phyloP scores from a whole-genome alignment of 495 filamentous ascomycete genomes.

The Penicillium soppii region DNA sequence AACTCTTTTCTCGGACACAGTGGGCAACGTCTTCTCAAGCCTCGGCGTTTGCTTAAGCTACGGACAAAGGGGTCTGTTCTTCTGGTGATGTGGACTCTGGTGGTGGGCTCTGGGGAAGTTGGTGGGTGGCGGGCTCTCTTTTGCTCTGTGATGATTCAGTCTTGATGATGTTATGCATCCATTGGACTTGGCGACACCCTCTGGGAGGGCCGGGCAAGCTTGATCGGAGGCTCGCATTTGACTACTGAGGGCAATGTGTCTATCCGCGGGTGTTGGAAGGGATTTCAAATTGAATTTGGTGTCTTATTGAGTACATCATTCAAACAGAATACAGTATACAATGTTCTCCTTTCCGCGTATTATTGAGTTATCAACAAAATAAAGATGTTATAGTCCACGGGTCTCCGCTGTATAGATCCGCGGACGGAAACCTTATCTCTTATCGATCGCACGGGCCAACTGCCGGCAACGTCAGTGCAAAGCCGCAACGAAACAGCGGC shows the following conservation, averaged over 20 bases:
- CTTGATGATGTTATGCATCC: slow-evolving; percentile 6
- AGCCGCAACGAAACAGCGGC: neutral
- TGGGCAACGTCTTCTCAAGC: slow-evolving; percentile 1
- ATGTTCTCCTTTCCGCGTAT: too few relatives aligned
- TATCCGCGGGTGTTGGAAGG: too few relatives aligned
- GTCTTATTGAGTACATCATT: too few relatives aligned
- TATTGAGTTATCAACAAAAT: neutral
- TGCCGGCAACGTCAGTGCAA: neutral
- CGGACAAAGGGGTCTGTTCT: neutral
- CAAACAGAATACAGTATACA: too few relatives aligned
- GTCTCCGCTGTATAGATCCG: neutral
- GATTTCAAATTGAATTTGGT: too few relatives aligned
- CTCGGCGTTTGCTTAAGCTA: slow-evolving; percentile 2
- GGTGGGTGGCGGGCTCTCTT: neutral
- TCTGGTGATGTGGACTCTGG: slow-evolving; percentile 1
- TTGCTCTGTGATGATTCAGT: slow-evolving; percentile 5
- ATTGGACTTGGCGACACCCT: slow-evolving; percentile 7
- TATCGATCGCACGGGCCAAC: slow-evolving; percentile 2
- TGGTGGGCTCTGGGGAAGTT: slow-evolving; percentile 1
- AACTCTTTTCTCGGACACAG: slow-evolving; percentile 2
- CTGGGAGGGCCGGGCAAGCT: slow-evolving; percentile 1
- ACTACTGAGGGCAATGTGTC: slow-evolving; percentile 4
- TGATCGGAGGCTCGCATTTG: slow-evolving; percentile 4
- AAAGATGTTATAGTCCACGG: neutral
- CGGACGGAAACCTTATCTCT: slow-evolving; percentile 1